Base-by-base conservation (phyloP, 192 early-diverging fungal species). In the Backusella liffmaniae region DNA sequence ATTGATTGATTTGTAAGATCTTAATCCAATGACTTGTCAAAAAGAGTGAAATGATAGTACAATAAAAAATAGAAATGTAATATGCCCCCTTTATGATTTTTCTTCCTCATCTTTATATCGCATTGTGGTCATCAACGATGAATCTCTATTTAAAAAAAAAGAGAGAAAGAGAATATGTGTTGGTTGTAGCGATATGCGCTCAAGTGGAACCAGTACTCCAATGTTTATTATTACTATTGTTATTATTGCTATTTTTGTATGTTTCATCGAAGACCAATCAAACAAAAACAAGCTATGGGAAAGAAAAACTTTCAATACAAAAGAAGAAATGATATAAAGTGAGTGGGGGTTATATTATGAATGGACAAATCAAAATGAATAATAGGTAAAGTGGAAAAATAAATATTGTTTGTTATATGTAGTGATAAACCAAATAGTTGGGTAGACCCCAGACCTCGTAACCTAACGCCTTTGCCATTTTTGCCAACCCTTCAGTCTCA, bases 401-500 rank as follows among this genome's bases (percentile, higher is more conserved):
- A 16, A 44, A 5, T 44, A 5, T 12, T 44, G 42, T 9, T 26
- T 16, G 34, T 59, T 68, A 80, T 51, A 80, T 85, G 51, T 84
- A 84, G 79, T 93, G 92, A 29, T 88, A 86, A 7, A 93, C 84
- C 37, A 89, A 73, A 49, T 91, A 90, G 39, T 82, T 86, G 0
- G 92, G 92, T 53, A 90, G 81, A 0, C 92, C 92, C 76, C 77
- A 90, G 3, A 92, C 87, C 23, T 83, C 84, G 71, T 85, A 92
- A 0, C 91, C 91, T 42, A 88, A 66, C 0, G 80, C 86, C 73
- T 90, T 91, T 66, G 91, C 91, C 76, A 92, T 88, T 75, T 90
- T 93, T 15, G 90, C 92, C 75, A 93, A 83, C 0, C 91, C 92
- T 82, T 93, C 92, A 39, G 90, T 92, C 74, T 93, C 92, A 5